Evolutionary conservation across 2,329 filamentous ascomycete species (phyloP).

Genomic region (Aspergillus awamori): DNA sequence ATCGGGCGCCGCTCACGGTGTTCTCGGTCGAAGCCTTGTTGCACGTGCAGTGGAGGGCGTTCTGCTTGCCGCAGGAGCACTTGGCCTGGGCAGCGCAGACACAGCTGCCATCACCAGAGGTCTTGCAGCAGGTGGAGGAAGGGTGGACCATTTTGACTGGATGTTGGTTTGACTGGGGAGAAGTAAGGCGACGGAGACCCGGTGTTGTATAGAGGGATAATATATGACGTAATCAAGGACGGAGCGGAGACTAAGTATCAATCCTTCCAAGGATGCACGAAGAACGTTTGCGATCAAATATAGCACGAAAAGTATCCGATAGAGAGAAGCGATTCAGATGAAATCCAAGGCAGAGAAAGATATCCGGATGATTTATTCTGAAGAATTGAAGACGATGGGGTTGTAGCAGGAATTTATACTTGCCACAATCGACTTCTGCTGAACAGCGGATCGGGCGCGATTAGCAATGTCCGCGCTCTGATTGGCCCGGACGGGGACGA

Average conservation of each 20-base stretch:
- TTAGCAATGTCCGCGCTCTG: background rate
- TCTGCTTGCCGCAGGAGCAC: constrained; percentile 89
- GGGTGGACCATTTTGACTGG: constrained; percentile 50
- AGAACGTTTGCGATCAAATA: no score
- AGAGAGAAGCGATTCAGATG: background rate
- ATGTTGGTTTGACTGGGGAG: constrained; percentile 2
- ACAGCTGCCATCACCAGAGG: constrained; percentile 56
- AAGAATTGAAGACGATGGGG: background rate
- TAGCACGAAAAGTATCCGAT: no score
- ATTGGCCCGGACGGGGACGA: background rate
- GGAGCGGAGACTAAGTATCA: background rate
- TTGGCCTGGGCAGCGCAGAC: constrained; percentile 62
- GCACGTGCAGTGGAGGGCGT: constrained; percentile 84
- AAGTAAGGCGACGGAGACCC: constrained; percentile 1
- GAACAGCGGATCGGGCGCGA: background rate
- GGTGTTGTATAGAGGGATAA: background rate
- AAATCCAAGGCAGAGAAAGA: background rate
- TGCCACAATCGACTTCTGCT: background rate
- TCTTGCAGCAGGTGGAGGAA: constrained; percentile 61
- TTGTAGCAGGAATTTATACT: constrained; percentile 1
- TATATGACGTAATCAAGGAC: constrained; percentile 2
- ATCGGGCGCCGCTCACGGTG: constrained; percentile 69
- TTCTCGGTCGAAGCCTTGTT: constrained; percentile 78
- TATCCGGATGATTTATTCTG: background rate
- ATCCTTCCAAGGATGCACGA: no score